Base-by-base conservation (phyloP, 1,284 basidiomycete species). In the Ceratobasidium sp. region DNA sequence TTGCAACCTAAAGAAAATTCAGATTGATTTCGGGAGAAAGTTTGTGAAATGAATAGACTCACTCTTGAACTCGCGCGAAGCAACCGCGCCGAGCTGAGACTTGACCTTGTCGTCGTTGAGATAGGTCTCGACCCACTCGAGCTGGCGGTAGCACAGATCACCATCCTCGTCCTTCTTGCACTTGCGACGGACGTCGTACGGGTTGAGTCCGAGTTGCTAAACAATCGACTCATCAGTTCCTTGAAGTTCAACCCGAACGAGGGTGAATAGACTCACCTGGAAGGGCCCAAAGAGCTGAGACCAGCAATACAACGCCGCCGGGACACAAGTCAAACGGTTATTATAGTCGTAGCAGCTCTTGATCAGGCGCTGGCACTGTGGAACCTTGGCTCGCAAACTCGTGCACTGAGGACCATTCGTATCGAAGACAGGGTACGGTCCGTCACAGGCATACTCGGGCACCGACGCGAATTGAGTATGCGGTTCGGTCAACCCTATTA, bases 371-470 rank as follows among this genome's bases (percentile, higher is more conserved):
- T 94, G 89, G 86, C 95, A 95, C 3, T 89, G 91, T 0, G 92
- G 90, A 1, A 91, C 88, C 85, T 94, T 94, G 67, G 87, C 82
- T 79, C 90, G 86, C 80, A 96, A 85, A 1, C 90, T 87, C 71
- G 84, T 81, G 84, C 95, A 96, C 81, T 93, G 87, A 0, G 90
- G 86, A 58, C 92, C 91, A n/a, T 91, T 82, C 10, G 92, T 91
- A 79, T 93, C 90, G 78, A 91, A 95, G 51, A 95, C 87, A 12
- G 92, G 89, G 85, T 92, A 94, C 0, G 92, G 92, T 1, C 92
- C 93, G 3, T 92, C 89, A 83, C 96, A 97, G 26, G 90, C 91
- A 83, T 92, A 97, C 81, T 97, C 95, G 0, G 94, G 92, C 18
- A 97, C 87, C 44, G 91, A 89, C 15, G 88, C 92, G 85, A 93